phyloP scores from a whole-genome alignment of 495 filamentous ascomycete genomes.

The Hypomontagnella submonticulosa region DNA sequence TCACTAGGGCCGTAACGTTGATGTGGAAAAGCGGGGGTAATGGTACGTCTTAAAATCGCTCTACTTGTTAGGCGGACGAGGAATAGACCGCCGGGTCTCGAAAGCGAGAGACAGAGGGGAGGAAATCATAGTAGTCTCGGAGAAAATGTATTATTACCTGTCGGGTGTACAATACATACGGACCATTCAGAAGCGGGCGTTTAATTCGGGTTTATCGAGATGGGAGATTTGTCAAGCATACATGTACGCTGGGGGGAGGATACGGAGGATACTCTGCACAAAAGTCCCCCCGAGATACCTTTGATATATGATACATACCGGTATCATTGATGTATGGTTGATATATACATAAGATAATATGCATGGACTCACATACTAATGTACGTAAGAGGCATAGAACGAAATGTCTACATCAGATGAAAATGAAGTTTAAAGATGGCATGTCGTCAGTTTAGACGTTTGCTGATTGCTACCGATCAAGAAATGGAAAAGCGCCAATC shows the following conservation, averaged over 20 bases:
- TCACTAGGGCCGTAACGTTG: conserved; percentile 43
- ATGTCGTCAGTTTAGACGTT: conserved; percentile 44
- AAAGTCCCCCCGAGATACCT: too few relatives aligned
- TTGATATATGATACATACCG: not conserved
- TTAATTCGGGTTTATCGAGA: conserved; percentile 38
- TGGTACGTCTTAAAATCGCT: conserved; percentile 39
- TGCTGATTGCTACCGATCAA: conserved; percentile 28
- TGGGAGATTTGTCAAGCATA: conserved; percentile 20
- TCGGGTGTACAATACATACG: conserved; percentile 18
- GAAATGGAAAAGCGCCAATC: conserved; percentile 42
- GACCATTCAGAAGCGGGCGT: conserved; percentile 38
- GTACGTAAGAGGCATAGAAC: too few relatives aligned
- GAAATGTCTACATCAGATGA: conserved; percentile 18
- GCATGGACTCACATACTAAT: too few relatives aligned
- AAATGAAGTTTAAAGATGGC: conserved; percentile 14
- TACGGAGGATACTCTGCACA: not conserved
- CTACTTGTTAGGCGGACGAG: conserved; percentile 19
- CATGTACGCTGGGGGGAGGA: not conserved
- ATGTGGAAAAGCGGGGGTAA: conserved; percentile 37
- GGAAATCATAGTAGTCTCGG: conserved; percentile 26
- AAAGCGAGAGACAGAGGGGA: conserved; percentile 11
- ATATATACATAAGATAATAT: too few relatives aligned
- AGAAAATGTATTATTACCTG: conserved; percentile 28
- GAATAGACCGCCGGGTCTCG: conserved; percentile 17
- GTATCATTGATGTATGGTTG: not conserved